Base-by-base conservation (phyloP, 2,329 filamentous ascomycete genomes). In the Xylaria sp. region DNA sequence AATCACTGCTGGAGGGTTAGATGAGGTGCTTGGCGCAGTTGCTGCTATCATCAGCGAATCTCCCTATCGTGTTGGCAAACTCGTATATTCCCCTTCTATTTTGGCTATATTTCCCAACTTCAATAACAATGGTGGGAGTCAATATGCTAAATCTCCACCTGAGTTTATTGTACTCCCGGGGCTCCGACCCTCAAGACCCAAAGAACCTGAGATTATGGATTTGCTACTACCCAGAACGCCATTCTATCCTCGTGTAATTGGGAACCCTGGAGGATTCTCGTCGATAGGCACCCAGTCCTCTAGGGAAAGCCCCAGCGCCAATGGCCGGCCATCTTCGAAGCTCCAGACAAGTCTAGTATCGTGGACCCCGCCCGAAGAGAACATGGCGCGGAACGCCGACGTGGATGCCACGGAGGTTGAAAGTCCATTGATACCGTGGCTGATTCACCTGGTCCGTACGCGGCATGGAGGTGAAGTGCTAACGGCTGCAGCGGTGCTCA, bases 11-110 rank as follows among this genome's bases (percentile, higher is more conserved):
- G 81, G 86, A 25, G 86, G 84, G 63, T 78, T 96, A 40, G 83
- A 87, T 1, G 87, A 87, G 9, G 85, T 97, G 17, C 78, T 98
- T 6, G 89, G 92, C 65, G 92, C 94, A 0, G 86, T 96, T 53
- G 84, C 88, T 19, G 84, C 88, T 47, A 90, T 97, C 50, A 85
- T 97, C 52, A 85, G 88, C 64, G 87, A 92, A 70, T 97, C 94
- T 0, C 89, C 89, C 68, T 91, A 89, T 75, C 87, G 92, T 57
- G 89, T 92, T 9, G 89, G 89, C 67, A 86, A 92, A 70, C 83
- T 92, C 51, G 77, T 90, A 45, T 89, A 85, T 62, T 89, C 90
- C 0, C 89, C 89, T 1, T 84, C 87, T 0, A 86, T 93, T 42
- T 78, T 91, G 59, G 86, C 89, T 19, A 84, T 91, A 11, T 91